phyloP scores from a whole-genome alignment of 2,329 filamentous ascomycete genomes.

The Tympanopsis confertula region DNA sequence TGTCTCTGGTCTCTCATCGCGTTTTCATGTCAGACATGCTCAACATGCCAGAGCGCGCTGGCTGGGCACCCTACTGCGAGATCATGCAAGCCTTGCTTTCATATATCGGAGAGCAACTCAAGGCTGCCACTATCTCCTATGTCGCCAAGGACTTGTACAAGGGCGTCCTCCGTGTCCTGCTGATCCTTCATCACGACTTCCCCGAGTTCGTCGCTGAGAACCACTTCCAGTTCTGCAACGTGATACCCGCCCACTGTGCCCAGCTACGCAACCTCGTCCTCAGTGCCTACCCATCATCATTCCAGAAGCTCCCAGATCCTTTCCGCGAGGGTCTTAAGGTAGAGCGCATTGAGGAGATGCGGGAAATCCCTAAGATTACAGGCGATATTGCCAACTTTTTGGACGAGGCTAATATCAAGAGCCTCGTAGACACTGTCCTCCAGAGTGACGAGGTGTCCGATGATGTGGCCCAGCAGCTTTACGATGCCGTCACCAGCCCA shows the following conservation, averaged over 20 bases:
- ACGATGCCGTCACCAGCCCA: conserved; percentile 56
- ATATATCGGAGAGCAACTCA: conserved; percentile 71
- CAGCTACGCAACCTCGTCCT: conserved; percentile 84
- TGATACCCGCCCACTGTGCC: conserved; percentile 70
- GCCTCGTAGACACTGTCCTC: conserved; percentile 46
- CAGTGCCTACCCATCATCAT: conserved; percentile 60
- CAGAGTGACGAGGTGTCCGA: conserved; percentile 48
- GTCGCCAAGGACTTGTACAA: conserved; percentile 76
- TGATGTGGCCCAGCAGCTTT: conserved; percentile 66
- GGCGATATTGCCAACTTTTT: conserved; percentile 49
- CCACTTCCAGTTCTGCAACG: conserved; percentile 69
- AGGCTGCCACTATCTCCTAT: conserved; percentile 55
- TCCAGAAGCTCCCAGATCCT: conserved; percentile 62
- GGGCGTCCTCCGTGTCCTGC: conserved; percentile 68
- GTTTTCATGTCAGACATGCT: conserved; percentile 73
- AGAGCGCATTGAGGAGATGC: conserved; percentile 65
- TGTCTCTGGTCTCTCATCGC: conserved; percentile 71
- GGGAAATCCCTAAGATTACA: conserved; percentile 51
- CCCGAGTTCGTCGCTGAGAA: conserved; percentile 85
- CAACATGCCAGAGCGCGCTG: conserved; percentile 50
- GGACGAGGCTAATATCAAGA: conserved; percentile 40
- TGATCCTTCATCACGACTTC: conserved; percentile 86
- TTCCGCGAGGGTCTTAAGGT: conserved; percentile 64
- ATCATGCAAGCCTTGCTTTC: conserved; percentile 62
- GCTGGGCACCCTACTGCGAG: conserved; percentile 67